Percentiles rank a stretch among this genome's conserved stretches.
Conservation (phyloP, 2,329 filamentous ascomycete genomes). For the Cladophialophora bantiana region DNA sequence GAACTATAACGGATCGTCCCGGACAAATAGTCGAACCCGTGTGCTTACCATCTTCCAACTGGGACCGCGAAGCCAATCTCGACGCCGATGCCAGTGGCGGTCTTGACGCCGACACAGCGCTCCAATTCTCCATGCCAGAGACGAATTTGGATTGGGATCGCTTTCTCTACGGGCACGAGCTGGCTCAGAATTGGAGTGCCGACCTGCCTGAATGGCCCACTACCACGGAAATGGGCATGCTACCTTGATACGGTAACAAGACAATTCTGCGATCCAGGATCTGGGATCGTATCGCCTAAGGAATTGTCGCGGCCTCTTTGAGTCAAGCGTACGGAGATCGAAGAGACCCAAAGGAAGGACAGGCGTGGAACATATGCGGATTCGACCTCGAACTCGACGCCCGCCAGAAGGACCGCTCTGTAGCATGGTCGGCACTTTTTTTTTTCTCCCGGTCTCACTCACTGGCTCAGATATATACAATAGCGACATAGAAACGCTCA, state of each 20-base stretch:
- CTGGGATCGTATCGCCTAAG: background rate
- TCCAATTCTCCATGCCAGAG: conserved; percentile 19
- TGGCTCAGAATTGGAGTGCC: conserved; percentile 35
- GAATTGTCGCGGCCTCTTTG: background rate
- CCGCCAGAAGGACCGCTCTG: too few species aligned
- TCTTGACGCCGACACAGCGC: background rate
- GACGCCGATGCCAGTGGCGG: background rate
- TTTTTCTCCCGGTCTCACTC: too few species aligned
- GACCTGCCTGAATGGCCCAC: conserved; percentile 22
- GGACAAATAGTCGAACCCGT: background rate
- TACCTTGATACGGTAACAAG: conserved; percentile 4
- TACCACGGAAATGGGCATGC: conserved; percentile 14
- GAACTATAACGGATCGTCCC: conserved; percentile 2
- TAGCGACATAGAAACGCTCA: too few species aligned
- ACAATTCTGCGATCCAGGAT: background rate
- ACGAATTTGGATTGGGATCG: conserved; percentile 33
- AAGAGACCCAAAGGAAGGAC: too few species aligned
- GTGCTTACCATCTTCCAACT: background rate
- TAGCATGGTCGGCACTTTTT: too few species aligned
- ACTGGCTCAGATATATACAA: too few species aligned
- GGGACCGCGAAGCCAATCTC: background rate
- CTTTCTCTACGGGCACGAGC: conserved; percentile 37
- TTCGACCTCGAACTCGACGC: too few species aligned
- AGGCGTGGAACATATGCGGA: too few species aligned
- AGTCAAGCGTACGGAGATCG: too few species aligned